These are phyloP conservation scores for Populus euphratica DNA, from an alignment of 345 rosid species.

Conservation along the genomic window DNA sequence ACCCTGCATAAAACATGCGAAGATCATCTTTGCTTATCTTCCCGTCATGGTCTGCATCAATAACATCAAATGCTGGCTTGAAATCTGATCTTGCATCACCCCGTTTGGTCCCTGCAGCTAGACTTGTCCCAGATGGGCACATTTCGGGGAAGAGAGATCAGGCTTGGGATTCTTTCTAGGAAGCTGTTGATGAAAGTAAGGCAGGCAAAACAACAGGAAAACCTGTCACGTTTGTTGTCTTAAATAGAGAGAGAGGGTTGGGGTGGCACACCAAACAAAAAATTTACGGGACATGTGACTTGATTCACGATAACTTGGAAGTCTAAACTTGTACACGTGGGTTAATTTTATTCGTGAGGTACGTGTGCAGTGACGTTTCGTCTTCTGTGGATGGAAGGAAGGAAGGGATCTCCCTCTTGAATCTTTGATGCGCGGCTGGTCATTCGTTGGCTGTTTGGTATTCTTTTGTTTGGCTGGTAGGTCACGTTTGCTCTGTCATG, in stretches of 20 bases:
- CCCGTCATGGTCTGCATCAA: conserved; percentile 89
- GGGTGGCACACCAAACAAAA: no score
- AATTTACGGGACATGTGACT: background rate
- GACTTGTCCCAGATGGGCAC: conserved; percentile 26
- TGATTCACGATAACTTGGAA: background rate
- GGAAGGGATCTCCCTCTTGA: background rate
- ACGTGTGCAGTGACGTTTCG: conserved; percentile 14
- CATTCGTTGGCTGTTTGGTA: background rate
- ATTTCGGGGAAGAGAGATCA: background rate
- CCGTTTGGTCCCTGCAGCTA: background rate
- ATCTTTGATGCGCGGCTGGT: background rate
- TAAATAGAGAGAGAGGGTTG: background rate
- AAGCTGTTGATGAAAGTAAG: background rate
- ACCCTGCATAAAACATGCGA: conserved; percentile 51
- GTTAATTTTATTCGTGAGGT: background rate
- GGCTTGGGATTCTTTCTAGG: background rate
- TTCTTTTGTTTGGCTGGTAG: background rate
- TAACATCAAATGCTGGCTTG: conserved; percentile 65
- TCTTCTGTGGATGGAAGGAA: no score
- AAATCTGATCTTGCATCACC: conserved; percentile 26
- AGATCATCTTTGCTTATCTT: conserved; percentile 80
- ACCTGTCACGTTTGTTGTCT: background rate
- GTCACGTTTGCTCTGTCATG: background rate
- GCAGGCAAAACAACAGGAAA: background rate
- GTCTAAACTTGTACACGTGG: background rate